Conservation (phyloP, 192 early-diverging fungal species). For the Lobosporangium transversale region DNA sequence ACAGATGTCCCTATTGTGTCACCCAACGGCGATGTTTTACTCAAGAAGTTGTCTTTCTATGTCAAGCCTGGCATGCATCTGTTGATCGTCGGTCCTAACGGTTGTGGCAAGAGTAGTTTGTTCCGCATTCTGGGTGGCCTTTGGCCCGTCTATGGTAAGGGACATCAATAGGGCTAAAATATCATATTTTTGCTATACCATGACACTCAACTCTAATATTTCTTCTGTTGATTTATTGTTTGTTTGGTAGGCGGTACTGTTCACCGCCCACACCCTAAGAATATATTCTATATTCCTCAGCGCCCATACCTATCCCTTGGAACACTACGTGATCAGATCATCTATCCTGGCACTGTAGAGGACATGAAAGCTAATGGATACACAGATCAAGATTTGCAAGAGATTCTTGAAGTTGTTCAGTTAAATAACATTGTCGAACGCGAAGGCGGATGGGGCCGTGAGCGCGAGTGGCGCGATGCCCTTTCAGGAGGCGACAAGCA, state of each 20-base stretch:
- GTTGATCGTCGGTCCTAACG: constrained; percentile 95
- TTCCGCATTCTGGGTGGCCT: constrained; percentile 96
- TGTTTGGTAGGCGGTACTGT: constrained; percentile 68
- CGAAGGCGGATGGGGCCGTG: constrained; percentile 91
- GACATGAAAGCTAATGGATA: constrained; percentile 79
- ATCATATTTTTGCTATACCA: background rate
- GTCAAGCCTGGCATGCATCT: constrained; percentile 92
- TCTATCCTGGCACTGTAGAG: constrained; percentile 90
- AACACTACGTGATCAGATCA: constrained; percentile 96
- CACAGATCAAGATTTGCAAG: constrained; percentile 82
- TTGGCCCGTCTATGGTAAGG: constrained; percentile 92
- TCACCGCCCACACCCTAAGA: constrained; percentile 77
- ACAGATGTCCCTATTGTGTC: constrained; percentile 92
- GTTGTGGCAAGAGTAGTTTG: constrained; percentile 92
- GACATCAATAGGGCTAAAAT: background rate
- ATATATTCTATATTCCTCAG: constrained; percentile 99
- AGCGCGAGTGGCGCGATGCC: constrained; percentile 90
- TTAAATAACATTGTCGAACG: constrained; percentile 84
- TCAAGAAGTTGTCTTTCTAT: constrained; percentile 86
- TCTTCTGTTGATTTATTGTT: background rate
- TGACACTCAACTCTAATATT: background rate
- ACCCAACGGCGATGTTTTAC: constrained; percentile 94
- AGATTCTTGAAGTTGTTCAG: constrained; percentile 86
- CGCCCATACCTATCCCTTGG: constrained; percentile 96
- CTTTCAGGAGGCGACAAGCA: constrained; percentile 98